phyloP scores from a whole-genome alignment of 345 rosid species.

The thale cress (Arabidopsis thaliana) region TAIR10.1 NC_003075.7:15126501-15127000 shows the following conservation, averaged over 20 bases:
- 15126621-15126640: conserved; percentile 44
- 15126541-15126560: no score
- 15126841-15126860: neutral
- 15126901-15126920: conserved; percentile 1
- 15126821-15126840: neutral
- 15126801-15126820: neutral
- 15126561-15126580: no score
- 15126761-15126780: neutral
- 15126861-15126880: neutral
- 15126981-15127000: neutral
- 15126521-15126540: no score
- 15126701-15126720: conserved; percentile 38
- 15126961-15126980: neutral
- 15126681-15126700: conserved; percentile 27
- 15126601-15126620: conserved; percentile 42
- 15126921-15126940: conserved; percentile 12
- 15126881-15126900: neutral
- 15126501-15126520: neutral
- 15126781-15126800: neutral
- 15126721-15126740: neutral
- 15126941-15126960: conserved; percentile 5
- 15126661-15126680: conserved; percentile 38
- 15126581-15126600: no score
- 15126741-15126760: conserved; percentile 10
- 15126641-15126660: conserved; percentile 37